Evolutionary conservation across 163 green algal species (phyloP).

Genomic region (Chlamydomonas reinhardtii): DNA sequence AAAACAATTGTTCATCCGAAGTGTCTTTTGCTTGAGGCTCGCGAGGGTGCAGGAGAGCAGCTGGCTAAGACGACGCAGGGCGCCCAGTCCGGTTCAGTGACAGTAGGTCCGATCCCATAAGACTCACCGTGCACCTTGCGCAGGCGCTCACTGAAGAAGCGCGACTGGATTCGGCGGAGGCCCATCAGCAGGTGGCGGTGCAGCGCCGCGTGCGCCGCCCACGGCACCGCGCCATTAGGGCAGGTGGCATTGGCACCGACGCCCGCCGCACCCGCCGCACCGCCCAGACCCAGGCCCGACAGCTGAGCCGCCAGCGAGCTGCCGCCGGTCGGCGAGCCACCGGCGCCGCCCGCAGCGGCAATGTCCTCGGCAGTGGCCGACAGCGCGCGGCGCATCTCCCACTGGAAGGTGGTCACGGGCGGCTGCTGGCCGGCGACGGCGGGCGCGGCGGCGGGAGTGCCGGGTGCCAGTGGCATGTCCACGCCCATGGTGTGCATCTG

Average conservation of each 20-base stretch:
- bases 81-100: too few species aligned
- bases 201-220: conserved; percentile 39
- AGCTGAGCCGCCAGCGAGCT: neutral
- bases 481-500: conserved; percentile 48
- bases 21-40: too few species aligned
- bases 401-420: conserved; percentile 28
- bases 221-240: conserved; percentile 21
- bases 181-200: conserved; percentile 46
- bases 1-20: too few species aligned
- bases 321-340: conserved; percentile 16
- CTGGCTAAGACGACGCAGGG: neutral
- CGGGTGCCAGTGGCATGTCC: neutral
- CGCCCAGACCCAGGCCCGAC: neutral
- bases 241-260: neutral
- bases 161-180: conserved; percentile 36
- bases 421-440: neutral
- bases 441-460: neutral
- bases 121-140: conserved; percentile 38
- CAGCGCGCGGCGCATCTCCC: conserved; percentile 42
- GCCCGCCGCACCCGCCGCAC: neutral
- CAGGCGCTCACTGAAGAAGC: conserved; percentile 38
- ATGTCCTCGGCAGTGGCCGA: conserved; percentile 37
- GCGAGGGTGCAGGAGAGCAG: neutral
- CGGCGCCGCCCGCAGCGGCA: conserved; percentile 10
- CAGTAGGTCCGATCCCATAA: neutral